Evolutionary conservation across 768 basidiomycete species (phyloP).

Genomic region (Chalciporus chontae): DNA sequence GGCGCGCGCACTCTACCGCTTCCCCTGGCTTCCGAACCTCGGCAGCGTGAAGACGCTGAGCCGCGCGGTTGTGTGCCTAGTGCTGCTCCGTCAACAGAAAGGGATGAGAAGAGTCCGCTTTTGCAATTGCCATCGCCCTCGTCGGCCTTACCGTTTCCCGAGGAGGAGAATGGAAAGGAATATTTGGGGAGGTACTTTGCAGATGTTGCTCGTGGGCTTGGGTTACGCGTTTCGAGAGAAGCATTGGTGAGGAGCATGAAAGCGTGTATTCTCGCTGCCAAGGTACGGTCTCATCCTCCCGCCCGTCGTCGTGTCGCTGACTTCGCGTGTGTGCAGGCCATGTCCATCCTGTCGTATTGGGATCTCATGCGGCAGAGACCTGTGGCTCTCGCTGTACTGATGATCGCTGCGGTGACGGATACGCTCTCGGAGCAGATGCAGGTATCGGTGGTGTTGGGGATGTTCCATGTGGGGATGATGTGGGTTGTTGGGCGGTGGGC

Average conservation of each 20-base stretch:
- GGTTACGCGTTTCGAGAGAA: conserved; percentile 13
- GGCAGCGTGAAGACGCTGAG: not conserved
- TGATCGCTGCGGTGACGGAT: conserved; percentile 41
- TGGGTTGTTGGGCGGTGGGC: conserved; percentile 4
- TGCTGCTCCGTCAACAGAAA: not conserved
- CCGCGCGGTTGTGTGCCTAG: not conserved
- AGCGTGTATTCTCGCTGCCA: conserved; percentile 33
- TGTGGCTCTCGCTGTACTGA: conserved; percentile 25
- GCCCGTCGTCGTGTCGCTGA: not conserved
- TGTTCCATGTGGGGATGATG: conserved; percentile 37
- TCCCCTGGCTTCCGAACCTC: conserved; percentile 2
- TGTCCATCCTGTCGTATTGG: conserved; percentile 23
- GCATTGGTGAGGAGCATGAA: conserved; percentile 31
- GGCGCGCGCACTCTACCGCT: conserved; percentile 14
- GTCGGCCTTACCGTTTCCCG: not conserved
- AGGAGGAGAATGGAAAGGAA: not conserved
- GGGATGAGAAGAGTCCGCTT: conserved; percentile 11
- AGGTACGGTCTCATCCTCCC: conserved; percentile 24
- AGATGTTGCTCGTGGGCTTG: not conserved
- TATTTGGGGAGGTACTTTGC: not conserved
- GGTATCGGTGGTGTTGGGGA: conserved; percentile 36
- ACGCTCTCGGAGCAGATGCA: conserved; percentile 41
- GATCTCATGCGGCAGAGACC: conserved; percentile 24
- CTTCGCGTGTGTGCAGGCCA: conserved; percentile 15
- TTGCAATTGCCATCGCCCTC: conserved; percentile 15